Evolutionary conservation across 139 green algal species (phyloP).

Genomic region (Gonium pectorale): DNA sequence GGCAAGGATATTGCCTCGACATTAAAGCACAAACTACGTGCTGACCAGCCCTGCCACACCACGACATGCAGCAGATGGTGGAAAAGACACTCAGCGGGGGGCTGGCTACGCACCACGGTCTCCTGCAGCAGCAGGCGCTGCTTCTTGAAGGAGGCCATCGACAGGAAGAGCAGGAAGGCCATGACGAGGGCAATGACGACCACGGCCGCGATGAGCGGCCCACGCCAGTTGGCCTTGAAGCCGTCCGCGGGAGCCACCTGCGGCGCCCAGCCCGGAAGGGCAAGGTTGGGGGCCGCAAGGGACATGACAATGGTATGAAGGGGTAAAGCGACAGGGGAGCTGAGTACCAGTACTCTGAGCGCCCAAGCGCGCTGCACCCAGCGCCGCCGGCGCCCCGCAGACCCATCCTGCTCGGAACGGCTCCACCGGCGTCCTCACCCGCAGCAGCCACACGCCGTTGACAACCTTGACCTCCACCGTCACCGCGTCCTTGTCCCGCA

Average conservation of each 20-base stretch:
- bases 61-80: too few relatives aligned
- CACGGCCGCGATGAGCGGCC: conserved; percentile 49
- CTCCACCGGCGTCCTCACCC: conserved; percentile 2
- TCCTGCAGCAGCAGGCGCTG: conserved; percentile 55
- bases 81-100: too few relatives aligned
- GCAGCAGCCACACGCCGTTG: conserved; percentile 19
- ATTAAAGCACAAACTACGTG: not conserved
- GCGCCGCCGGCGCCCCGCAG: not conserved
- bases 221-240: conserved; percentile 22
- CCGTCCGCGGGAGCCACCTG: conserved; percentile 20
- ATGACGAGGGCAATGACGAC: conserved; percentile 54
- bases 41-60: not conserved
- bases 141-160: conserved; percentile 46
- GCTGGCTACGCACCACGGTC: conserved; percentile 45
- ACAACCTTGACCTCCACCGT: conserved; percentile 11
- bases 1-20: not conserved
- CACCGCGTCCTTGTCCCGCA: not conserved
- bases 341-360: not conserved
- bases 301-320: not conserved
- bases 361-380: not conserved
- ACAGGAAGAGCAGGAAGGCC: conserved; percentile 45
- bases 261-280: not conserved
- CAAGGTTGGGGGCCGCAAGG: not conserved
- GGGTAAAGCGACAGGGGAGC: not conserved
- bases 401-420: too few relatives aligned